These are phyloP conservation scores for Nakazawaea siamensis DNA, from an alignment of 805 yeast genomes.

Conservation along the genomic window DNA sequence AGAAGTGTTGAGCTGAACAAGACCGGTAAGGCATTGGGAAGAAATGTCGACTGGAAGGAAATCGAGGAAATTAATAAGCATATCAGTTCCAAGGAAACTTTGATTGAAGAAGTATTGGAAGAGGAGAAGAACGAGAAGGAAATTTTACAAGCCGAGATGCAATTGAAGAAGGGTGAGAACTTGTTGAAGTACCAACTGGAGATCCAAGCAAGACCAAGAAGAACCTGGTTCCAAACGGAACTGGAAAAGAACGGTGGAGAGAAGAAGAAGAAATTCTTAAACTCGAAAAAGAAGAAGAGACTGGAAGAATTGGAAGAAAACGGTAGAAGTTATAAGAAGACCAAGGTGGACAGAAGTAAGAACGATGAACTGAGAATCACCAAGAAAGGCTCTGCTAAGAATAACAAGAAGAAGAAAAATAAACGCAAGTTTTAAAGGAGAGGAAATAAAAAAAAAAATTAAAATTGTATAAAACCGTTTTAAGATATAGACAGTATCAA, in stretches of 20 bases:
- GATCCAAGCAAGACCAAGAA: conserved; percentile 80
- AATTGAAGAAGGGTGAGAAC: conserved; percentile 78
- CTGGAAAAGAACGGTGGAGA: conserved; percentile 40
- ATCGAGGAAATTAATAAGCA: conserved; percentile 60
- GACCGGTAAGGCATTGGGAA: conserved; percentile 65
- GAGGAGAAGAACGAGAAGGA: conserved; percentile 91
- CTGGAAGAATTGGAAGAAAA: conserved; percentile 39
- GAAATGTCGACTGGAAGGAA: conserved; percentile 85
- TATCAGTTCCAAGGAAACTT: conserved; percentile 50
- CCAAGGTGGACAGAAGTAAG: conserved; percentile 57
- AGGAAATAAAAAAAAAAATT: background rate
- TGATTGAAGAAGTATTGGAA: conserved; percentile 66
- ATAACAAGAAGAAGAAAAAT: conserved; percentile 20
- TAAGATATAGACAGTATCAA: background rate
- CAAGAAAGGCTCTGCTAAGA: conserved; percentile 23
- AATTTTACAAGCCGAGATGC: conserved; percentile 83
- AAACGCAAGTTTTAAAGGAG: too few species aligned
- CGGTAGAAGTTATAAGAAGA: conserved; percentile 67
- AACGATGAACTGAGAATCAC: conserved; percentile 36
- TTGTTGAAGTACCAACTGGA: conserved; percentile 72
- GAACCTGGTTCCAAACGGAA: conserved; percentile 90
- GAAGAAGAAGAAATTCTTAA: conserved; percentile 42
- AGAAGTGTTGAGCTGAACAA: conserved; percentile 47
- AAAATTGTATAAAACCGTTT: background rate
- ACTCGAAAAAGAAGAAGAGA: conserved; percentile 68